phyloP scores from a whole-genome alignment of 257 asterid species.

The Fraxinus americana region DNA sequence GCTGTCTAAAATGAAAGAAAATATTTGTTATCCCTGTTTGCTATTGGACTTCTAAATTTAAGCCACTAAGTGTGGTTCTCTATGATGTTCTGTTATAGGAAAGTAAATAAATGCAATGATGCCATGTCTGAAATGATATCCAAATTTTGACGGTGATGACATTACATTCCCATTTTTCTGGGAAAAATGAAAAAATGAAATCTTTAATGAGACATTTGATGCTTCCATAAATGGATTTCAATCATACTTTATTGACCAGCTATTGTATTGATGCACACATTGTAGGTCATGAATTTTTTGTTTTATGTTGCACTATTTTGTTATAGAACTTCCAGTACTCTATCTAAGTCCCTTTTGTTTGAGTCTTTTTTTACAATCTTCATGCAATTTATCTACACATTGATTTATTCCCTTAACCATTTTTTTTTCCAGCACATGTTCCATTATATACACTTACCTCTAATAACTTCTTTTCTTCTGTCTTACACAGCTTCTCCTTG shows the following conservation, averaged over 20 bases:
- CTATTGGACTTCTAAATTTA: slow-evolving; percentile 13
- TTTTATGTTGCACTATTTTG: slow-evolving; percentile 9
- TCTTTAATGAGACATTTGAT: slow-evolving; percentile 2
- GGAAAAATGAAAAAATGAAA: neutral
- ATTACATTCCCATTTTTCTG: neutral
- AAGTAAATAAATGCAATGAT: slow-evolving; percentile 10
- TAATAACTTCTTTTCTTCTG: slow-evolving; percentile 31
- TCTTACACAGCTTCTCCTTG: slow-evolving; percentile 74
- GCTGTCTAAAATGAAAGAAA: slow-evolving; percentile 14
- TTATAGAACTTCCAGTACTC: slow-evolving; percentile 11
- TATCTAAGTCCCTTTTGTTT: neutral
- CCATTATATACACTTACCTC: slow-evolving; percentile 7
- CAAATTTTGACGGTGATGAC: slow-evolving; percentile 8
- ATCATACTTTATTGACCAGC: slow-evolving; percentile 22
- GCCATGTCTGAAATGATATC: slow-evolving; percentile 17
- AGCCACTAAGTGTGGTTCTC: slow-evolving; percentile 11
- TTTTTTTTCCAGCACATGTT: slow-evolving; percentile 12
- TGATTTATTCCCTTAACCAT: too few species aligned
- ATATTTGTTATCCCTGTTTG: slow-evolving; percentile 1
- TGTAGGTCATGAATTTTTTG: slow-evolving; percentile 1
- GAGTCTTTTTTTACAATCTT: neutral
- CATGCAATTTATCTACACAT: neutral
- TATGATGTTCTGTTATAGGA: slow-evolving; percentile 17
- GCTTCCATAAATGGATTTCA: slow-evolving; percentile 15
- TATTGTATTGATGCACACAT: slow-evolving; percentile 13